Base-by-base conservation (phyloP, 768 basidiomycete genomes). In the Tubosaeta brunneosetosa region DNA sequence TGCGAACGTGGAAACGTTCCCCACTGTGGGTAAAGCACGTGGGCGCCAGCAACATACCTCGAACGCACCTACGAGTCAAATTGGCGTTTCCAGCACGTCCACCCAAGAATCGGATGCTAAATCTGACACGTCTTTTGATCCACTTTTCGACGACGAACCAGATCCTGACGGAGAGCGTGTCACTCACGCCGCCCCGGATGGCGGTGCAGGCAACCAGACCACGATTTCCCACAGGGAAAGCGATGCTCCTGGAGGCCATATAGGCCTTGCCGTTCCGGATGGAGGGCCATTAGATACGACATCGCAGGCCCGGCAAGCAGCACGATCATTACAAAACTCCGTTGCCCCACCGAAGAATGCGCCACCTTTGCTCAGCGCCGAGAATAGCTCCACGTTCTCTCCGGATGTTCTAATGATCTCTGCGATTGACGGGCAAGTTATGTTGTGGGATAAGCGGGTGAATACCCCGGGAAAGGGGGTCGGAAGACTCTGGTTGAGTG, bases 351-450 rank as follows among this genome's bases (percentile, higher is more conserved):
- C 88, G 0, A 90, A 86, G 64, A 86, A 85, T 55, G 86, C 86
- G 7, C 88, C 87, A 26, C 87, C 89, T 0, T 69, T 91, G 17
- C 72, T 97, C 32, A 82, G 88, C 57, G 71, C 80, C 0, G 65
- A 74, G 10, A 74, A 73, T 11, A 91, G 85, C 59, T 65, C 77
- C 12, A 71, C 77, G 11, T 90, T 83, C 69, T 94, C 93, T 9
- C 73, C 85, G 9, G 91, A 97, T 65, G 65, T 95, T 17, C 69
- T 98, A 26, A 79, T 99, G 81, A 93, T 91, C 10, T 85, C 90
- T 29, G 86, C 84, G 9, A 87, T 95, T 59, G 94, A 98, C 61
- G 95, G 97, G 2, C 90, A 94, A 65, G 81, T 97, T 14, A 80
- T 94, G 44, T 67, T 99, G 12, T 95, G 95, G 88, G 95, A 99